Conservation (phyloP, 305 asterid genomes). For the Lippia alba region DNA sequence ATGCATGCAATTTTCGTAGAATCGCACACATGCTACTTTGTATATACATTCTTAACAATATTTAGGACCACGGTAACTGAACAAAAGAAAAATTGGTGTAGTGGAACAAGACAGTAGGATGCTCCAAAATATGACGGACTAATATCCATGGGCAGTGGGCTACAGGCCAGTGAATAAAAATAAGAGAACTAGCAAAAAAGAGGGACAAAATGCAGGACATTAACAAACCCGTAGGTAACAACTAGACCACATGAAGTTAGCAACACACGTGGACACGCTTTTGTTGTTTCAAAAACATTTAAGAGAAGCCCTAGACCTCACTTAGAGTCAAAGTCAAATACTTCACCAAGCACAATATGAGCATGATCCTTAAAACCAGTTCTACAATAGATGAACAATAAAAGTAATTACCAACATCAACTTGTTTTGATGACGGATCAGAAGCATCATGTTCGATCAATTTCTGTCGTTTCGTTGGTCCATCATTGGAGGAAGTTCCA, state of each 20-base stretch:
- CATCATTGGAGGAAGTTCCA: conserved; percentile 54
- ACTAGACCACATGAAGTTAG: conserved; percentile 26
- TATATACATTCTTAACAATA: neutral
- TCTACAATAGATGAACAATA: conserved; percentile 29
- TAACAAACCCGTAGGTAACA: conserved; percentile 4
- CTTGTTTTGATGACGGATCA: conserved; percentile 48
- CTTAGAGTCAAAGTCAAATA: conserved; percentile 15
- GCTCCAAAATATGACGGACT: conserved; percentile 2
- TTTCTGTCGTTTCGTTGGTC: conserved; percentile 61
- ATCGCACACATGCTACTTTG: no score
- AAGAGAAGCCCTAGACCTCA: conserved; percentile 24
- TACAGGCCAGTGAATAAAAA: neutral
- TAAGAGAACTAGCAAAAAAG: neutral
- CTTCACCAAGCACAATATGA: conserved; percentile 18
- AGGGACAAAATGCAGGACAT: neutral
- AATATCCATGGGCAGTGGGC: conserved; percentile 5
- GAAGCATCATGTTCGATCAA: conserved; percentile 46
- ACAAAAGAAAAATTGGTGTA: neutral
- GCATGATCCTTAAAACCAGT: neutral
- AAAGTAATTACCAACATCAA: conserved; percentile 70
- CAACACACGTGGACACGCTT: conserved; percentile 15
- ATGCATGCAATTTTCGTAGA: neutral
- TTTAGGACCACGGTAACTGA: neutral
- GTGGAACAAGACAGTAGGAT: neutral
- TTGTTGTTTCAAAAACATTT: conserved; percentile 7